A percentile compares a stretch with the other conserved stretches of the same genome.
phyloP scores from a whole-genome alignment of 2,329 filamentous ascomycete genomes.

The Pseudocercospora crystallina region DNA sequence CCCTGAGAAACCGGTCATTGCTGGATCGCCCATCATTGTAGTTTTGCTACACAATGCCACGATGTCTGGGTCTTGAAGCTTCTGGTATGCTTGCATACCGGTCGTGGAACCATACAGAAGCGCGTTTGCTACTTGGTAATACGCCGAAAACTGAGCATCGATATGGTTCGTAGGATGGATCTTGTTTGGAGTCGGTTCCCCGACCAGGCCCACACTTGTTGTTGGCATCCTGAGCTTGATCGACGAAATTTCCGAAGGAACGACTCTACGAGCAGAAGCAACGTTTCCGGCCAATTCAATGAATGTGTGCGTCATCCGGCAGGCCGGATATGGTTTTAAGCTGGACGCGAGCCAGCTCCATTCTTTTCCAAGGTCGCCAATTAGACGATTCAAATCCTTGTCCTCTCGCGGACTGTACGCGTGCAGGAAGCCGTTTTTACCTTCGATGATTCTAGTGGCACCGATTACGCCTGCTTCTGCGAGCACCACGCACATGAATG shows the following conservation, averaged over 20 bases:
- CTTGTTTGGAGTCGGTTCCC: constrained; percentile 38
- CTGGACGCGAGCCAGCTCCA: constrained; percentile 30
- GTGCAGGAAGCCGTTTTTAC: constrained; percentile 32
- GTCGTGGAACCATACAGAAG: constrained; percentile 31
- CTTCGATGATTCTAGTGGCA: constrained; percentile 29
- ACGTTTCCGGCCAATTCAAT: constrained; percentile 32
- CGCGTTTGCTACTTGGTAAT: constrained; percentile 36
- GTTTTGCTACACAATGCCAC: constrained; percentile 27
- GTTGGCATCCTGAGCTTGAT: constrained; percentile 26
- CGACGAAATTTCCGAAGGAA: constrained; percentile 18
- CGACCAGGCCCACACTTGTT: constrained; percentile 31
- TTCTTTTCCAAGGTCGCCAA: constrained; percentile 23
- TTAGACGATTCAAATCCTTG: constrained; percentile 25
- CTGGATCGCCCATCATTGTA: constrained; percentile 23
- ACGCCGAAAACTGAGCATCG: constrained; percentile 39
- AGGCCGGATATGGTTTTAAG: constrained; percentile 34
- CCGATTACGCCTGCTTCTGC: constrained; percentile 38
- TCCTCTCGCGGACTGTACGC: constrained; percentile 30
- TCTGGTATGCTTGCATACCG: constrained; percentile 30
- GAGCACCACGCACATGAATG: constrained; percentile 37
- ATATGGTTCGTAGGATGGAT: constrained; percentile 37
- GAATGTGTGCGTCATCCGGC: constrained; percentile 35
- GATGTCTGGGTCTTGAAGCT: constrained; percentile 26
- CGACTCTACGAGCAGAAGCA: constrained; percentile 1
- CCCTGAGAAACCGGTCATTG: constrained; percentile 26